Evolutionary conservation across 192 early-diverging fungal genomes (phyloP), one percentile per base, ranked within the genome.

Genomic region (Backusella australiensis): DNA sequence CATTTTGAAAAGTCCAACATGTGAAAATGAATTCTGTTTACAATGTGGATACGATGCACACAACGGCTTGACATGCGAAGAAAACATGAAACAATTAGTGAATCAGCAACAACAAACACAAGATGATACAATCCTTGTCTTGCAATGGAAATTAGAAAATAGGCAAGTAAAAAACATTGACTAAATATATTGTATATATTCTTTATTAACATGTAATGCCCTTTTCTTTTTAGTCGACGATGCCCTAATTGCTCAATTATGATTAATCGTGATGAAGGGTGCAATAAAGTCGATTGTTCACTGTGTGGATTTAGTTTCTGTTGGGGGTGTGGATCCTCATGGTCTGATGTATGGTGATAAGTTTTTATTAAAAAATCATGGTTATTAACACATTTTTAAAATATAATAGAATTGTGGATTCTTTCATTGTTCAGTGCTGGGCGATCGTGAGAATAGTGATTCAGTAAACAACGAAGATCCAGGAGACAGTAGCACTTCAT

Each of bases 211-310:
- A 21, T 56, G n/a, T 4, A 49, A 49, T n/a, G 1, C 6, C n/a
- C 46, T 49, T n/a, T 59, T 56, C 14, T 44, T 44, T n/a, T 15
- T 34, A 84, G 87, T 36, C 90, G 88, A 41, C 80, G 79, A n/a
- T 92, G 91, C 69, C 91, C 91, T 11, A 86, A 83, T 59, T 92
- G 91, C 75, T 90, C 84, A 34, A 87, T 90, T 38, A 59, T 91
- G 77, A 92, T 92, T 56, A 87, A 87, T 41, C 78, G 91, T 38
- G 91, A 92, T 67, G 91, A 92, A 78, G 91, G 91, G 5, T 92
- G 91, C 69, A 90, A 91, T 73, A 92, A 92, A 76, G 87, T 92
- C 0, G 91, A 92, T 42, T 92, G 91, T 39, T 83, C 85, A 65
- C 81, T 83, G 21, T 92, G 91, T 73, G 90, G 91, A 11, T 80